These are phyloP conservation scores for Ceratobasidium papillatum DNA, from an alignment of 1,284 basidiomycete genomes.

Conservation along the genomic window DNA sequence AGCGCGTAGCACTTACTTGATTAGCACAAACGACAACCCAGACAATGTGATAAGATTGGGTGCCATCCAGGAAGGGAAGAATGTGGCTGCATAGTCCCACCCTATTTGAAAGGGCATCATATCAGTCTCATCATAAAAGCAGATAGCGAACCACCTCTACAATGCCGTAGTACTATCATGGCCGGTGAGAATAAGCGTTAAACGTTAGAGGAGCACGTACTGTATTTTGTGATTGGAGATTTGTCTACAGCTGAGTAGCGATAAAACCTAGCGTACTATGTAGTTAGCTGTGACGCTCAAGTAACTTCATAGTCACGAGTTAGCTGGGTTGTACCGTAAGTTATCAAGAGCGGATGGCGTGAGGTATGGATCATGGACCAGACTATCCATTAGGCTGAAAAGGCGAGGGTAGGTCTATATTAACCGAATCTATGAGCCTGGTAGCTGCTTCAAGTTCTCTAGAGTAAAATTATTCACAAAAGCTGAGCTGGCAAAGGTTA, in stretches of 20 bases:
- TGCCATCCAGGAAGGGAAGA: conserved; percentile 47
- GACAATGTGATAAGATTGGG: conserved; percentile 47
- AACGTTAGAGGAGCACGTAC: conserved; percentile 30
- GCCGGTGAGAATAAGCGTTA: neutral
- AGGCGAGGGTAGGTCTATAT: neutral
- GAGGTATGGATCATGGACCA: conserved; percentile 25
- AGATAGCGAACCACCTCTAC: conserved; percentile 32
- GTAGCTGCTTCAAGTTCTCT: neutral
- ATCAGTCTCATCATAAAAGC: neutral
- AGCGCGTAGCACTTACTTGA: conserved; percentile 45
- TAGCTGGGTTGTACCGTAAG: neutral
- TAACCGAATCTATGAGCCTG: neutral
- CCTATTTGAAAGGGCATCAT: conserved; percentile 29
- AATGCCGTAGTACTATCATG: conserved; percentile 45
- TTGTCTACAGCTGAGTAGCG: conserved; percentile 46
- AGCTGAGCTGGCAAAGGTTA: neutral
- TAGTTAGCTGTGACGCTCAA: neutral
- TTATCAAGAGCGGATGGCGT: conserved; percentile 23
- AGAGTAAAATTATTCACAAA: neutral
- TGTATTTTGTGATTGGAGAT: conserved; percentile 46
- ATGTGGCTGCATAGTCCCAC: conserved; percentile 46
- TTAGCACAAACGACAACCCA: conserved; percentile 46
- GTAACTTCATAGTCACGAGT: neutral
- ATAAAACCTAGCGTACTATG: conserved; percentile 28
- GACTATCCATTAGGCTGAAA: conserved; percentile 4